Evolutionary conservation across 768 basidiomycete genomes (phyloP).

Genomic region (Termitomyces sp.): DNA sequence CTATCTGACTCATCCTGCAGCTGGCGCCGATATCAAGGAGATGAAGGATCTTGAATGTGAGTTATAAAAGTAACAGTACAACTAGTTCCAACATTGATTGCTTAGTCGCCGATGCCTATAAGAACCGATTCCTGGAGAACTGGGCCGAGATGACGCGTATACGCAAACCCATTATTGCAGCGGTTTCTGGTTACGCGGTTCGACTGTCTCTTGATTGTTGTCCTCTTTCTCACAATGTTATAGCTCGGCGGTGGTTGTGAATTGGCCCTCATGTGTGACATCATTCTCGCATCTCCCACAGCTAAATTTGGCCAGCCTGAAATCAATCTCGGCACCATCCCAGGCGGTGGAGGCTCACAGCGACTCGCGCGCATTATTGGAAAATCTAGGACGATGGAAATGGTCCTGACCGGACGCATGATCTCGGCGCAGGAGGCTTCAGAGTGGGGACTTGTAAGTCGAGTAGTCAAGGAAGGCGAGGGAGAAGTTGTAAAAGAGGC

Average conservation of each 20-base stretch:
- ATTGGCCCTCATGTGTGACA: conserved; percentile 94
- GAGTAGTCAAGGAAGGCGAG: conserved; percentile 71
- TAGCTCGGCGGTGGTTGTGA: conserved; percentile 98
- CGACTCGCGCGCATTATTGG: conserved; percentile 82
- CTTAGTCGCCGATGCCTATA: conserved; percentile 82
- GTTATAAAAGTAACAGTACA: conserved; percentile 15
- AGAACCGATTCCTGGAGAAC: conserved; percentile 76
- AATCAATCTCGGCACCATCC: conserved; percentile 92
- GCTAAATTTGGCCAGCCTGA: conserved; percentile 96
- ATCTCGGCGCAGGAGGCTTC: conserved; percentile 80
- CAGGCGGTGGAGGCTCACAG: conserved; percentile 92
- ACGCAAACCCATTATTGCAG: conserved; percentile 92
- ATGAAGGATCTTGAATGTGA: conserved; percentile 95
- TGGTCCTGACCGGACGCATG: conserved; percentile 83
- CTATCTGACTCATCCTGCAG: conserved; percentile 29
- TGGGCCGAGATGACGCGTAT: conserved; percentile 74
- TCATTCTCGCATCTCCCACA: conserved; percentile 85
- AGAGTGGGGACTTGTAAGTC: conserved; percentile 81
- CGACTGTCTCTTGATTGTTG: conserved; percentile 22
- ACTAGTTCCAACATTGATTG: not conserved
- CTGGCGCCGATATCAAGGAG: conserved; percentile 98
- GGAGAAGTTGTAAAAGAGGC: conserved; percentile 86
- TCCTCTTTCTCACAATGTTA: not conserved
- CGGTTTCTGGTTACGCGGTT: conserved; percentile 92
- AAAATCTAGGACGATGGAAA: conserved; percentile 92